Evolutionary conservation across 306 rosid genomes (phyloP).

Genomic region (Vigna mungo): DNA sequence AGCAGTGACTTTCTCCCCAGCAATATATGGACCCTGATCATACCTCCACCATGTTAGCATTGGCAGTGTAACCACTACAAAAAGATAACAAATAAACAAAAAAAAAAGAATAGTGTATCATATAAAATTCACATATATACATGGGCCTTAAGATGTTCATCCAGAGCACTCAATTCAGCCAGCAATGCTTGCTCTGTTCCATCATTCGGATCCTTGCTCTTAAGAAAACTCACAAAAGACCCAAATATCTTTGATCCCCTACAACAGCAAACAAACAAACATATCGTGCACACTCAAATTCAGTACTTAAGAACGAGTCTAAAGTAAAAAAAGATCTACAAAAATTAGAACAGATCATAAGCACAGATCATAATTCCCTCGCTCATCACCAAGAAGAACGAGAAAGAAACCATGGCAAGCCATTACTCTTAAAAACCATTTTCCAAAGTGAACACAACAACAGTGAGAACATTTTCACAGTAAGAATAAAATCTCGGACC

Average conservation of each 20-base stretch:
- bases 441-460: background rate
- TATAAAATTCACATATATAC: constrained; percentile 55
- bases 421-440: background rate
- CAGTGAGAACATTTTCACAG: background rate
- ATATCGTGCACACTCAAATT: constrained; percentile 1
- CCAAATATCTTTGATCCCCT: constrained; percentile 89
- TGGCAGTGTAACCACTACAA: background rate
- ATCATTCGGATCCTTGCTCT: constrained; percentile 88
- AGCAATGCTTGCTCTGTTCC: constrained; percentile 87
- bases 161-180: constrained; percentile 73
- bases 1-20: constrained; percentile 84
- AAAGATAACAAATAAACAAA: background rate
- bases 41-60: constrained; percentile 40
- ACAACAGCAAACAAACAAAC: constrained; percentile 21
- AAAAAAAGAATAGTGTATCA: background rate
- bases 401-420: background rate
- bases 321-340: constrained; percentile 19
- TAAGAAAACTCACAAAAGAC: constrained; percentile 66
- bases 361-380: background rate
- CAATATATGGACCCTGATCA: constrained; percentile 84
- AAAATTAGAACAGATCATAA: background rate
- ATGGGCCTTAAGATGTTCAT: constrained; percentile 83
- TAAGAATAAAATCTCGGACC: background rate
- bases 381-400: background rate
- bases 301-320: background rate